Percentiles rank a stretch among this genome's conserved stretches.
Evolutionary conservation across 306 rosid species (phyloP).

Genomic region (Prunus salicina): DNA sequence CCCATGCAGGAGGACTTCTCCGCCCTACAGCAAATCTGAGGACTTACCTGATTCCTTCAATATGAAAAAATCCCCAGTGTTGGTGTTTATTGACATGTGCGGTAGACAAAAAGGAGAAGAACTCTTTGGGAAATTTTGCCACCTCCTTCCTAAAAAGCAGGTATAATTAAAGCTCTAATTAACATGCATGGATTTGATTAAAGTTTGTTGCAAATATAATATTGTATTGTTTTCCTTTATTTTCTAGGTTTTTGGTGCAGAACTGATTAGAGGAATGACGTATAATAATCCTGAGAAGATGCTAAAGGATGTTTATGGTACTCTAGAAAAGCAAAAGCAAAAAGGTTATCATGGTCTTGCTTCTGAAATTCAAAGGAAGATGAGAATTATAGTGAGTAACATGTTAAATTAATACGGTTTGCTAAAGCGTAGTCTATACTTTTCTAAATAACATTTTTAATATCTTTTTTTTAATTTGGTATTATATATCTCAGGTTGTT

Average conservation of each 20-base stretch:
- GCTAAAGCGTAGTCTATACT: no score
- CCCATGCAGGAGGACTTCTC: no score
- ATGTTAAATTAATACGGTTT: not conserved
- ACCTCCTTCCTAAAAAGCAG: not conserved
- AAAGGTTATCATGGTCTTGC: not conserved
- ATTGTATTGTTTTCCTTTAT: no score
- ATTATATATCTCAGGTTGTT: no score
- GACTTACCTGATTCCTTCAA: no score
- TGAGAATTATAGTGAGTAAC: conserved; percentile 8
- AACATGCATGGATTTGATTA: no score
- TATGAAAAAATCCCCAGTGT: not conserved
- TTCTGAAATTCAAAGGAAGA: not conserved
- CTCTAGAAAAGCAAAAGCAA: not conserved
- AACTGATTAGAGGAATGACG: no score
- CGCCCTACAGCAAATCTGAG: no score
- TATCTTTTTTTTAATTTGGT: not conserved
- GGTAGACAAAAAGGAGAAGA: not conserved
- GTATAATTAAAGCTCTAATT: not conserved
- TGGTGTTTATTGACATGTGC: not conserved
- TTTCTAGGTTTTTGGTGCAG: conserved; percentile 11
- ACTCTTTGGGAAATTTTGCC: not conserved
- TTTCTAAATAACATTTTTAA: not conserved
- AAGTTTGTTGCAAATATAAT: no score
- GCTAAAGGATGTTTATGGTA: not conserved
- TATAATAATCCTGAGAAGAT: not conserved